These are phyloP conservation scores for Lablab purpureus DNA, from an alignment of 306 rosid genomes.

Conservation along the genomic window DNA sequence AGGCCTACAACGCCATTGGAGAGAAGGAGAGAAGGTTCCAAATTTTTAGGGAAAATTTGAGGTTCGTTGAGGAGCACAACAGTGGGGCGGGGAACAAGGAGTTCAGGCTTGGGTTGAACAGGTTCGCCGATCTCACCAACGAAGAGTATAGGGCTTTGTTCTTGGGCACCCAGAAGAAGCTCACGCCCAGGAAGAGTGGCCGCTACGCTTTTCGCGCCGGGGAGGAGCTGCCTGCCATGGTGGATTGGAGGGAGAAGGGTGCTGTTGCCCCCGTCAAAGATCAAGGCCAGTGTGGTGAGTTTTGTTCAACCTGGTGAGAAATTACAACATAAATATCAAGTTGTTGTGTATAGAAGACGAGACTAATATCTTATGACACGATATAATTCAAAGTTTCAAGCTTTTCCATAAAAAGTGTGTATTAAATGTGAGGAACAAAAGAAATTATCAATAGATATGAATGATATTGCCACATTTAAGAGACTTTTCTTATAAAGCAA, in stretches of 20 bases:
- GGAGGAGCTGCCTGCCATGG: conserved; percentile 65
- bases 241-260: conserved; percentile 88
- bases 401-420: too few relatives aligned
- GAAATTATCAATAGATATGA: too few relatives aligned
- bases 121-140: conserved; percentile 85
- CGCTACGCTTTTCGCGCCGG: conserved; percentile 59
- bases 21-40: conserved; percentile 73
- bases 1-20: conserved; percentile 69
- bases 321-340: too few relatives aligned
- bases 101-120: conserved; percentile 67
- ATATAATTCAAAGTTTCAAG: too few relatives aligned
- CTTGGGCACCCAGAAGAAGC: conserved; percentile 52
- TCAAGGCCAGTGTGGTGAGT: conserved; percentile 97
- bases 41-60: conserved; percentile 76
- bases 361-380: too few relatives aligned
- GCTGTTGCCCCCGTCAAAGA: conserved; percentile 78
- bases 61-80: conserved; percentile 65
- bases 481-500: too few relatives aligned
- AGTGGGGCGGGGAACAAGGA: conserved; percentile 23
- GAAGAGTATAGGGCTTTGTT: conserved; percentile 65
- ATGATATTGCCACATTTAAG: too few relatives aligned
- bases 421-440: too few relatives aligned
- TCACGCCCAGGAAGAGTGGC: conserved; percentile 39
- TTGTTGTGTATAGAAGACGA: too few relatives aligned
- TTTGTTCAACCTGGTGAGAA: neutral